phyloP scores from a whole-genome alignment of 2,329 filamentous ascomycete species.

The Arthrobotrys sinensis region DNA sequence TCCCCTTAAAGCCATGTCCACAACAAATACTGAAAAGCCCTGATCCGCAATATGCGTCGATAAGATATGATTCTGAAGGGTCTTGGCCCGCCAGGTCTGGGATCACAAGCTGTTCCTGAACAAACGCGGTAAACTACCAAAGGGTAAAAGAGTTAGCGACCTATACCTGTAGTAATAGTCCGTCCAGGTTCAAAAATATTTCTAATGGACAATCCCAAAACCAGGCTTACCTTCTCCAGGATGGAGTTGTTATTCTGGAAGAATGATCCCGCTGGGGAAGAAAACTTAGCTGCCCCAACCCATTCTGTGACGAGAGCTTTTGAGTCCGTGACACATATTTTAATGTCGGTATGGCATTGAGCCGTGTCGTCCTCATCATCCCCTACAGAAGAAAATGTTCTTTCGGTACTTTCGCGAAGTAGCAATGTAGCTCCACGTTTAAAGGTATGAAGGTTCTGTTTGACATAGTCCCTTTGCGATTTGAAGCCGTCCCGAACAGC shows the following conservation, averaged over 20 bases:
- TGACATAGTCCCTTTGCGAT: slow-evolving; percentile 82
- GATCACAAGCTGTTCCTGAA: slow-evolving; percentile 64
- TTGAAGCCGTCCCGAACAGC: slow-evolving; percentile 85
- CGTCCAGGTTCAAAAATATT: neutral
- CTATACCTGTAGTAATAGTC: no score
- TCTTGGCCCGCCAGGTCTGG: slow-evolving; percentile 66
- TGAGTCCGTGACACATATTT: slow-evolving; percentile 89
- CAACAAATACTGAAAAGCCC: slow-evolving; percentile 97
- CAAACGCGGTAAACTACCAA: slow-evolving; percentile 63
- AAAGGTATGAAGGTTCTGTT: slow-evolving; percentile 79
- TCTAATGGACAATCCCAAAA: neutral
- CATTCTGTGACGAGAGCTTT: slow-evolving; percentile 89
- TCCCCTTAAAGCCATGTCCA: slow-evolving; percentile 73
- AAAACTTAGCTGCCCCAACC: slow-evolving; percentile 85
- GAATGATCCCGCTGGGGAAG: slow-evolving; percentile 92
- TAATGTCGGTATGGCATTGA: slow-evolving; percentile 77
- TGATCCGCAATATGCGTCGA: slow-evolving; percentile 97
- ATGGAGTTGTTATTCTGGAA: slow-evolving; percentile 99
- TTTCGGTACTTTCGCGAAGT: slow-evolving; percentile 85
- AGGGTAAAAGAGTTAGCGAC: neutral
- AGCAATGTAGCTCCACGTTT: slow-evolving; percentile 88
- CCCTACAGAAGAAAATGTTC: slow-evolving; percentile 72
- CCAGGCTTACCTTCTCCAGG: slow-evolving; percentile 73
- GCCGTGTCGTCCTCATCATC: slow-evolving; percentile 73
- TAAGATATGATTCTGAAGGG: slow-evolving; percentile 81